Percentiles rank a stretch among this genome's conserved stretches.
These are phyloP conservation scores for Urtica urens DNA, from an alignment of 306 rosid genomes.

Conservation along the genomic window DNA sequence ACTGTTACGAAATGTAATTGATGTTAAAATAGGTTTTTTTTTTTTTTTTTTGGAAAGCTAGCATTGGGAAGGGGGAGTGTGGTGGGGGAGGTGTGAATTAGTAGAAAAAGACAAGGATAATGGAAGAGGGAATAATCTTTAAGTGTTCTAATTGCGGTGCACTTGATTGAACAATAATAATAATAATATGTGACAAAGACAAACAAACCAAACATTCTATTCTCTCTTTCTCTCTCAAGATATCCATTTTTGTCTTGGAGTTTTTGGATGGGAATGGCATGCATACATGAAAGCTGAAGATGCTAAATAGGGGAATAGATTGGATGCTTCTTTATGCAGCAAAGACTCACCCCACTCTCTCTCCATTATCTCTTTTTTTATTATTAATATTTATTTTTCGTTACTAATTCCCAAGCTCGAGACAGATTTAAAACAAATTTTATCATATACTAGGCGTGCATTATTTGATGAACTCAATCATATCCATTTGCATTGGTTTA, in stretches of 20 bases:
- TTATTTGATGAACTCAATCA: slow-evolving; percentile 11
- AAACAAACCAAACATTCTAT: slow-evolving; percentile 56
- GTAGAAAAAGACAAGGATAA: slow-evolving; percentile 10
- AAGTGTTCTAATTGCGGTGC: slow-evolving; percentile 31
- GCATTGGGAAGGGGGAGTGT: slow-evolving; percentile 22
- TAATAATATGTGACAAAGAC: slow-evolving; percentile 50
- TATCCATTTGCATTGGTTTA: slow-evolving; percentile 23
- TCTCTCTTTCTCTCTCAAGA: slow-evolving; percentile 24
- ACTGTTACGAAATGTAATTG: no score
- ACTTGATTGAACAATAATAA: slow-evolving; percentile 53
- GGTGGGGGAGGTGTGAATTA: slow-evolving; percentile 23
- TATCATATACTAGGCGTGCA: slow-evolving; percentile 29
- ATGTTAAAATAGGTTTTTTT: background rate
- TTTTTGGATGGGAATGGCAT: slow-evolving; percentile 62
- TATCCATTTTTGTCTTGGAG: slow-evolving; percentile 50
- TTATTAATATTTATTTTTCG: slow-evolving; percentile 16
- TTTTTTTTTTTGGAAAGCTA: background rate
- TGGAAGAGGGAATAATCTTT: slow-evolving; percentile 36
- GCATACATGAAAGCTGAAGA: slow-evolving; percentile 67
- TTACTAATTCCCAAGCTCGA: slow-evolving; percentile 14
- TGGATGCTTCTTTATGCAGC: slow-evolving; percentile 48
- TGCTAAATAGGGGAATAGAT: slow-evolving; percentile 20
- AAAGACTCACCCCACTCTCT: slow-evolving; percentile 8
- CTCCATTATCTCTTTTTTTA: slow-evolving; percentile 23
- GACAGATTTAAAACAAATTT: slow-evolving; percentile 22